A percentile compares a stretch with the other conserved stretches of the same genome.
Conservation (phyloP, 1,284 basidiomycete genomes). For the Mycosarcoma maydis region DNA sequence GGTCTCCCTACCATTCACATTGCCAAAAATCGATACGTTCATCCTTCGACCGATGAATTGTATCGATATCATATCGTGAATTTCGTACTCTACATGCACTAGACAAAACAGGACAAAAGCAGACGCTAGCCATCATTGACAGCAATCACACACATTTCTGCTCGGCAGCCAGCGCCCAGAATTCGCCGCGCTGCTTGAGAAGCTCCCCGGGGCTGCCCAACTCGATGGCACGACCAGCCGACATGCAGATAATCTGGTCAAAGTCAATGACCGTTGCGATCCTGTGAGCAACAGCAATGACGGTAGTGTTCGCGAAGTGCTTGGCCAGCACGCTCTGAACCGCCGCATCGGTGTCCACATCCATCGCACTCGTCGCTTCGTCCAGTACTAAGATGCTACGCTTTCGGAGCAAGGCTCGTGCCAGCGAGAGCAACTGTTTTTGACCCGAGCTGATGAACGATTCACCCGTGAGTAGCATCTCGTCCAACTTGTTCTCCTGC, state of each 20-base stretch:
- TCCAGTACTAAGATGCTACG: slow-evolving; percentile 72
- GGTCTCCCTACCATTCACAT: not conserved
- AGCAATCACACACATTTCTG: slow-evolving; percentile 46
- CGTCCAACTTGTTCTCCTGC: slow-evolving; percentile 49
- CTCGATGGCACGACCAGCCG: slow-evolving; percentile 74
- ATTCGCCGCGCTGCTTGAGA: slow-evolving; percentile 35
- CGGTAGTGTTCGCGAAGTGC: slow-evolving; percentile 50
- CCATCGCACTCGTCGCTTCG: slow-evolving; percentile 67
- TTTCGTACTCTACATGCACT: not conserved
- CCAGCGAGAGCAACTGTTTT: slow-evolving; percentile 68
- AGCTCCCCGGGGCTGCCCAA: slow-evolving; percentile 69
- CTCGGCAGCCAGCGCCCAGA: slow-evolving; percentile 52
- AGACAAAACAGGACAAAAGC: not conserved
- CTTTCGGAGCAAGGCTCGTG: slow-evolving; percentile 71
- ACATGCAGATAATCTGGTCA: slow-evolving; percentile 80
- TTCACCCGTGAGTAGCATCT: slow-evolving; percentile 25
- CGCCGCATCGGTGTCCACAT: slow-evolving; percentile 45
- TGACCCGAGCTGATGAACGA: slow-evolving; percentile 50
- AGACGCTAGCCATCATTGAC: not conserved
- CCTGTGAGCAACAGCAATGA: slow-evolving; percentile 71
- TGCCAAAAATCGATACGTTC: too few relatives aligned
- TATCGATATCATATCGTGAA: not conserved
- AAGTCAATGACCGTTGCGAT: slow-evolving; percentile 79
- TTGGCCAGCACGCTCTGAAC: slow-evolving; percentile 74
- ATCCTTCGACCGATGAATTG: too few relatives aligned